Conservation (phyloP, 2,329 filamentous ascomycete species). For the Fusarium euwallaceae region DNA sequence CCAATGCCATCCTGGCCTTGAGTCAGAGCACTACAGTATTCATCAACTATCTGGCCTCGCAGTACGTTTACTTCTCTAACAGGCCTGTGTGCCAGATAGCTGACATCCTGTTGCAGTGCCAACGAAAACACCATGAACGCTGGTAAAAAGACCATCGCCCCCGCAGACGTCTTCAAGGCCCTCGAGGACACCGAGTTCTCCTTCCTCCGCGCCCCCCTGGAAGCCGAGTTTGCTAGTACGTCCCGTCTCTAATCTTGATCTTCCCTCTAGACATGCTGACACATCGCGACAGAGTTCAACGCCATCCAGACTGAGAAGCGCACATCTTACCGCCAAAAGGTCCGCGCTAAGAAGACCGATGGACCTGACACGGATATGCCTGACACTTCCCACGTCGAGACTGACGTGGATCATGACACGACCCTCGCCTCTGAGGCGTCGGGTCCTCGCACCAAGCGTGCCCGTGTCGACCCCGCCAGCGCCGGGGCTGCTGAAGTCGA, state of each 20-base stretch:
- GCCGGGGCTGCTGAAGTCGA: constrained; percentile 52
- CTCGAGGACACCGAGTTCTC: constrained; percentile 82
- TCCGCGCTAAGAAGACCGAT: constrained; percentile 71
- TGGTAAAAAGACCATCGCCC: constrained; percentile 84
- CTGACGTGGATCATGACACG: constrained; percentile 53
- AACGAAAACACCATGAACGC: constrained; percentile 76
- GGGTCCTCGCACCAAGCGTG: constrained; percentile 57
- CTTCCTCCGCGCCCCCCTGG: constrained; percentile 76
- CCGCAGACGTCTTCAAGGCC: constrained; percentile 81
- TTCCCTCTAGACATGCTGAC: not conserved
- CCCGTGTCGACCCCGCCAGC: constrained; percentile 60
- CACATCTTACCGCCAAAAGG: constrained; percentile 78
- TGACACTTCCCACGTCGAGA: constrained; percentile 47
- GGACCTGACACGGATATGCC: constrained; percentile 55
- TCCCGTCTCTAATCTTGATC: constrained; percentile 28
- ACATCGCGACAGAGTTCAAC: constrained; percentile 72
- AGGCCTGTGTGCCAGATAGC: not conserved
- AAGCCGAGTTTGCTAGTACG: constrained; percentile 82
- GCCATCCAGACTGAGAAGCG: constrained; percentile 80
- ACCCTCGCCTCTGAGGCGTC: constrained; percentile 51
- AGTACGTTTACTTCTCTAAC: constrained; percentile 65
- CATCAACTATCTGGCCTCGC: constrained; percentile 81
- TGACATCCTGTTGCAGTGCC: constrained; percentile 63
- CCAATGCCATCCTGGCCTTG: constrained; percentile 83
- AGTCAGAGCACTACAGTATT: constrained; percentile 87